These are phyloP conservation scores for Primulina huaijiensis DNA, from an alignment of 257 asterid species.

Conservation along the genomic window DNA sequence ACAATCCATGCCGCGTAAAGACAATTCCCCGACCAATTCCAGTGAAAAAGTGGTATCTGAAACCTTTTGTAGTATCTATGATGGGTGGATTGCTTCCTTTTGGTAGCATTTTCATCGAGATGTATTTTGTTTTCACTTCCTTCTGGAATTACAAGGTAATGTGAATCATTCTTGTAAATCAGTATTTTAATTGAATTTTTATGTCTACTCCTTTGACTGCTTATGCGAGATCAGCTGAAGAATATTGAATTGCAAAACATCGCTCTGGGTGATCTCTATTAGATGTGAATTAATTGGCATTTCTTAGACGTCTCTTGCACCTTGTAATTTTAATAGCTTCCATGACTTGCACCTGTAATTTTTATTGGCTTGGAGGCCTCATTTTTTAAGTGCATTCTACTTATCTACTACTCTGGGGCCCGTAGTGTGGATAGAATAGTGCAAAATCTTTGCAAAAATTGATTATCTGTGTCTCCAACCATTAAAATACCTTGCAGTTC, in stretches of 20 bases:
- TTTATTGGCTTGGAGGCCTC: neutral
- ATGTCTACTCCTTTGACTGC: neutral
- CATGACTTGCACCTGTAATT: no score
- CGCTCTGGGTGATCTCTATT: no score
- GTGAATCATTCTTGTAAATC: neutral
- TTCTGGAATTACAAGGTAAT: conserved; percentile 76
- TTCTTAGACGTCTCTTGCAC: no score
- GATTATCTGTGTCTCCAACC: neutral
- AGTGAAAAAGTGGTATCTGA: conserved; percentile 60
- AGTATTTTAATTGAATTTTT: neutral
- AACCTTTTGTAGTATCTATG: conserved; percentile 53
- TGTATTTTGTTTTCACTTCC: conserved; percentile 71
- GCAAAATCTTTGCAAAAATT: neutral
- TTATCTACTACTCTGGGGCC: neutral
- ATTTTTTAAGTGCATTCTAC: neutral
- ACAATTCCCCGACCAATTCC: conserved; percentile 70
- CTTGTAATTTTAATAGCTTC: no score
- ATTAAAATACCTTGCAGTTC: neutral
- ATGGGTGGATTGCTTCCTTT: conserved; percentile 74
- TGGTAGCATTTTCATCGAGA: conserved; percentile 68
- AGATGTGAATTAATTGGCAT: no score
- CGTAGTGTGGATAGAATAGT: neutral
- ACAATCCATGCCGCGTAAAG: conserved; percentile 68
- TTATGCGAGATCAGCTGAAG: neutral
- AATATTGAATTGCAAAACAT: no score